A percentile compares a stretch with the other conserved stretches of the same genome.
Evolutionary conservation across 768 basidiomycete genomes (phyloP).

Genomic region (Calocybe gangraenosa): DNA sequence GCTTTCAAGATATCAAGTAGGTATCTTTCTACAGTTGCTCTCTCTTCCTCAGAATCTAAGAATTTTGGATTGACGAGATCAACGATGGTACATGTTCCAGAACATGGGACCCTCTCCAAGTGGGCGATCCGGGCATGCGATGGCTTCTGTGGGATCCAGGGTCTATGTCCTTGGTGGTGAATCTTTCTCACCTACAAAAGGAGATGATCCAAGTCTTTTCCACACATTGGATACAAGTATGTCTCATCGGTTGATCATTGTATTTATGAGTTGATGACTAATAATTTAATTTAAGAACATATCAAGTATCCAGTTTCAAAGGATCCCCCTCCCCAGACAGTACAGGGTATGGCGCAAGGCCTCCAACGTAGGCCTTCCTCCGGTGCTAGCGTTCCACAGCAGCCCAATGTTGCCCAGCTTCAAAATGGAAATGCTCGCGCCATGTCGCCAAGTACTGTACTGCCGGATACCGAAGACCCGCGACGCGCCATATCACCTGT

Average conservation of each 20-base stretch:
- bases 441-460: constrained; percentile 56
- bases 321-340: constrained; percentile 17
- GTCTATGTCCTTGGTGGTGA: constrained; percentile 96
- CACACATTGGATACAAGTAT: constrained; percentile 93
- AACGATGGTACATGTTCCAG: constrained; percentile 99
- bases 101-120: constrained; percentile 97
- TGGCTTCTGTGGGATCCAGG: constrained; percentile 86
- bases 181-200: constrained; percentile 66
- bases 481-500: constrained; percentile 68
- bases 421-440: constrained; percentile 42
- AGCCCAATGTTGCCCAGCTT: constrained; percentile 20
- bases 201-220: constrained; percentile 78
- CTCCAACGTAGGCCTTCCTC: constrained; percentile 43
- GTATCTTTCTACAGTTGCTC: constrained; percentile 2
- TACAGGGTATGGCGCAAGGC: constrained; percentile 11
- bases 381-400: constrained; percentile 29
- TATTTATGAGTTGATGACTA: constrained; percentile 5
- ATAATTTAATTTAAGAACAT: constrained; percentile 18
- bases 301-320: constrained; percentile 22
- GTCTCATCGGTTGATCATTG: constrained; percentile 36
- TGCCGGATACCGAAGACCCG: constrained; percentile 48
- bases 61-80: constrained; percentile 48
- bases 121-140: constrained; percentile 95
- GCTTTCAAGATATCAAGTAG: constrained; percentile 97
- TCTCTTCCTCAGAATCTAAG: constrained; percentile 5